These are phyloP conservation scores for Volvox africanus DNA, from an alignment of 139 green algal species.

Conservation along the genomic window DNA sequence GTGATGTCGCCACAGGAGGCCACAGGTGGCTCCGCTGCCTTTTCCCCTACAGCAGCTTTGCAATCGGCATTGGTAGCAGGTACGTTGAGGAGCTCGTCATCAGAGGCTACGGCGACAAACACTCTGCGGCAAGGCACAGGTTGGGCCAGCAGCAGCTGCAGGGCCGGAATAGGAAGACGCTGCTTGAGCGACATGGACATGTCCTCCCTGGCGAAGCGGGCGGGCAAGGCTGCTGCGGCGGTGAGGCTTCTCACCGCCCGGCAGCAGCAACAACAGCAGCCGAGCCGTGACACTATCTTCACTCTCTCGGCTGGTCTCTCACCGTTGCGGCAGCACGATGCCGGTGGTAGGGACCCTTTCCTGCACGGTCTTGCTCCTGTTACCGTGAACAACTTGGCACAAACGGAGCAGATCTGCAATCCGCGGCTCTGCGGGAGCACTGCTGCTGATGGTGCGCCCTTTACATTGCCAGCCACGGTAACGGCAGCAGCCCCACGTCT, in stretches of 20 bases:
- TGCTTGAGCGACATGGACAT: neutral
- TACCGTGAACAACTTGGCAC: neutral
- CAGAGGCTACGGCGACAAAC: neutral
- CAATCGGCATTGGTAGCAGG: no score
- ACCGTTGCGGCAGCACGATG: neutral
- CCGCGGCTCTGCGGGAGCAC: no score
- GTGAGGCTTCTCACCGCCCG: neutral
- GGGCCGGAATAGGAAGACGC: neutral
- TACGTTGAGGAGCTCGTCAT: neutral
- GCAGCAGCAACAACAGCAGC: neutral
- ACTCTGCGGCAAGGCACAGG: neutral
- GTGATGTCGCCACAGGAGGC: no score
- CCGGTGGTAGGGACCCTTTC: neutral
- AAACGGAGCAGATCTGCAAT: no score
- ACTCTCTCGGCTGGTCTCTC: neutral
- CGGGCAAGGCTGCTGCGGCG: neutral
- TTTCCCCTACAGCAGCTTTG: no score
- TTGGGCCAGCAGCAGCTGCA: neutral
- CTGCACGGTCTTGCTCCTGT: neutral
- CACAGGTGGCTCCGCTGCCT: no score
- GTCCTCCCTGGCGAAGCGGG: neutral
- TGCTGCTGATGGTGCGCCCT: no score
- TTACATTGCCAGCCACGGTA: no score
- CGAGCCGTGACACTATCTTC: neutral
- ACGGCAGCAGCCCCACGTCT: no score